phyloP scores from a whole-genome alignment of 2,329 filamentous ascomycete genomes.

The Aspergillus sp. region DNA sequence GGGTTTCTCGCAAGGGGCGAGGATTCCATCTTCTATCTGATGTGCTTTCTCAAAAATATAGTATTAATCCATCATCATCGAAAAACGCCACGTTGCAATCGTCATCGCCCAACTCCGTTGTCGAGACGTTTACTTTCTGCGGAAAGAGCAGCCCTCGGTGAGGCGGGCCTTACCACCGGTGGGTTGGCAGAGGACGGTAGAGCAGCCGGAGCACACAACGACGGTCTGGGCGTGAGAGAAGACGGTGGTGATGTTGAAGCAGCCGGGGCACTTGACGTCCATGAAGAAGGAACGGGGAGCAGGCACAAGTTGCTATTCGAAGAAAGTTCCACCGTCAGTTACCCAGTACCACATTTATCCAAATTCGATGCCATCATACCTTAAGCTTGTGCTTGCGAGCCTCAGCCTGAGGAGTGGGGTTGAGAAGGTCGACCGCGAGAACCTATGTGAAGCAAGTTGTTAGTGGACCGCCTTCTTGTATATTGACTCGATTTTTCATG shows the following conservation, averaged over 20 bases:
- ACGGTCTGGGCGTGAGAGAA: conserved; percentile 99
- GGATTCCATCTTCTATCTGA: conserved; percentile 53
- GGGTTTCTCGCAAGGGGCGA: conserved; percentile 45
- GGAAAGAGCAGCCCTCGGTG: conserved; percentile 99
- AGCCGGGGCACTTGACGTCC: conserved; percentile 99
- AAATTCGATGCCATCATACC: conserved; percentile 57
- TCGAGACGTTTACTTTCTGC: conserved; percentile 80
- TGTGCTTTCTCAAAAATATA: conserved; percentile 28
- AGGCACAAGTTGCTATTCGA: conserved; percentile 79
- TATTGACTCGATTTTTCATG: conserved; percentile 4
- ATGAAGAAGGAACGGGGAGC: conserved; percentile 99
- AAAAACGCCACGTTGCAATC: conserved; percentile 39
- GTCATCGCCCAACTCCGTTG: conserved; percentile 27
- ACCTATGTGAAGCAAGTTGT: conserved; percentile 59
- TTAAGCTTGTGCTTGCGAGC: conserved; percentile 99
- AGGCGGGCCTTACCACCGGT: conserved; percentile 98
- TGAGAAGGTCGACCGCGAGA: conserved; percentile 99
- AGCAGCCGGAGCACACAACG: conserved; percentile 99
- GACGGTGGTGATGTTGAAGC: conserved; percentile 99
- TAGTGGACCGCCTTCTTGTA: conserved; percentile 15
- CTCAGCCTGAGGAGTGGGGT: conserved; percentile 96
- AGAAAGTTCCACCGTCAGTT: conserved; percentile 5
- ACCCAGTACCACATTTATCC: background rate
- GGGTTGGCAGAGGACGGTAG: conserved; percentile 98
- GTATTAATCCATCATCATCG: conserved; percentile 28